Evolutionary conservation across 306 rosid genomes (phyloP).

Genomic region (Astragalus glycyphyllos): DNA sequence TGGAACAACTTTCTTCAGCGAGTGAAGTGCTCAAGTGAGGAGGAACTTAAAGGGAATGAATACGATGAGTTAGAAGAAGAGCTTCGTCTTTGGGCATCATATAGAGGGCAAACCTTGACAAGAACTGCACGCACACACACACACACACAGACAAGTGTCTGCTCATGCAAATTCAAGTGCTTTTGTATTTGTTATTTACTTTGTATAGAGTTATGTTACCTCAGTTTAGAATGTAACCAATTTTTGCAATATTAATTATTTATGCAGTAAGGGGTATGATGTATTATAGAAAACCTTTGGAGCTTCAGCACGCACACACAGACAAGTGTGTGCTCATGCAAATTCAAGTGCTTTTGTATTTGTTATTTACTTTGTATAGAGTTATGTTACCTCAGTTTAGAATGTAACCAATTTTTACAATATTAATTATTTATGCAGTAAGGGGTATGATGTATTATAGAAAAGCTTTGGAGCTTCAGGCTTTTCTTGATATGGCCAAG

Average conservation of each 20-base stretch:
- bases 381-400: slow-evolving; percentile 9
- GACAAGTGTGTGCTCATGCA: not conserved
- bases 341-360: slow-evolving; percentile 13
- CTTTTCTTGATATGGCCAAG: slow-evolving; percentile 96
- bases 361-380: not conserved
- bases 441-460: slow-evolving; percentile 99
- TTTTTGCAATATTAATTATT: slow-evolving; percentile 23
- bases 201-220: not conserved
- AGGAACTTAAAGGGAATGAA: slow-evolving; percentile 71
- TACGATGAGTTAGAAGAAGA: slow-evolving; percentile 73
- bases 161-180: slow-evolving; percentile 11
- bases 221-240: slow-evolving; percentile 9
- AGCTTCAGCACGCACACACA: slow-evolving; percentile 72
- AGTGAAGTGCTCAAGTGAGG: slow-evolving; percentile 59
- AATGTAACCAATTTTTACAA: slow-evolving; percentile 3
- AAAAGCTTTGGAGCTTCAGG: slow-evolving; percentile 96
- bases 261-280: slow-evolving; percentile 93
- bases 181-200: not conserved
- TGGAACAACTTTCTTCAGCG: slow-evolving; percentile 92
- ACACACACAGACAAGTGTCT: not conserved
- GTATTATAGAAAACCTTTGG: slow-evolving; percentile 97
- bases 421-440: slow-evolving; percentile 53
- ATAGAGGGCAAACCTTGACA: slow-evolving; percentile 96
- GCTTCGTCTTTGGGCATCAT: slow-evolving; percentile 98
- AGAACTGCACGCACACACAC: slow-evolving; percentile 77